These are phyloP conservation scores for Agaricales sp. DNA, from an alignment of 1,284 basidiomycete genomes.

Conservation along the genomic window DNA sequence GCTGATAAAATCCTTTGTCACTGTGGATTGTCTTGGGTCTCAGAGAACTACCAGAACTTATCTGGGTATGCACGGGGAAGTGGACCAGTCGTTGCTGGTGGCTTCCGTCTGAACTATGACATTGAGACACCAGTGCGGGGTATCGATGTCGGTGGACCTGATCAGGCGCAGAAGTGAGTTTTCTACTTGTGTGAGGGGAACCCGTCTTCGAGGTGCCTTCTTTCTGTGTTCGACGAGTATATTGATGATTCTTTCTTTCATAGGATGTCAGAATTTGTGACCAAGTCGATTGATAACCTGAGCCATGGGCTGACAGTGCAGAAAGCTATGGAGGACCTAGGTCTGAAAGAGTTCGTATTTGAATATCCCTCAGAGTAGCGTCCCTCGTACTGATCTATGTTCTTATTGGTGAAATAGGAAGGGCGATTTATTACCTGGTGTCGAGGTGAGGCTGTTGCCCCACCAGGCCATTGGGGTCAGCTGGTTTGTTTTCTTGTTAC, in stretches of 20 bases:
- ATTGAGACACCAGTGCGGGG: constrained; percentile 27
- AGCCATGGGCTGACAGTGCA: constrained; percentile 40
- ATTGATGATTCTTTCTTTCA: too few species aligned
- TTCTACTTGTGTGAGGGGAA: not conserved
- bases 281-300: constrained; percentile 42
- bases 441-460: constrained; percentile 55
- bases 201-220: too few species aligned
- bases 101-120: constrained; percentile 35
- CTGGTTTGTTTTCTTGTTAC: constrained; percentile 32
- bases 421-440: constrained; percentile 43
- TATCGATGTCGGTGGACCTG: constrained; percentile 35
- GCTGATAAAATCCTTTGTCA: too few species aligned
- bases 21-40: too few species aligned
- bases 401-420: constrained; percentile 24
- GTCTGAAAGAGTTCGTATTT: constrained; percentile 31
- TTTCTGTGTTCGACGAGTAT: too few species aligned
- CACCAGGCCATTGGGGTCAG: constrained; percentile 68
- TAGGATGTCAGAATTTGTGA: constrained; percentile 52
- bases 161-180: constrained; percentile 31
- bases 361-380: not conserved
- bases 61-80: too few species aligned
- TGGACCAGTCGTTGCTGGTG: too few species aligned
- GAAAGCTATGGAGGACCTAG: constrained; percentile 38
- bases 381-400: not conserved
- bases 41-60: too few species aligned